A percentile compares a stretch with the other conserved stretches of the same genome.
Conservation (phyloP, 2,329 filamentous ascomycete species). For the Xylariales sp. region DNA sequence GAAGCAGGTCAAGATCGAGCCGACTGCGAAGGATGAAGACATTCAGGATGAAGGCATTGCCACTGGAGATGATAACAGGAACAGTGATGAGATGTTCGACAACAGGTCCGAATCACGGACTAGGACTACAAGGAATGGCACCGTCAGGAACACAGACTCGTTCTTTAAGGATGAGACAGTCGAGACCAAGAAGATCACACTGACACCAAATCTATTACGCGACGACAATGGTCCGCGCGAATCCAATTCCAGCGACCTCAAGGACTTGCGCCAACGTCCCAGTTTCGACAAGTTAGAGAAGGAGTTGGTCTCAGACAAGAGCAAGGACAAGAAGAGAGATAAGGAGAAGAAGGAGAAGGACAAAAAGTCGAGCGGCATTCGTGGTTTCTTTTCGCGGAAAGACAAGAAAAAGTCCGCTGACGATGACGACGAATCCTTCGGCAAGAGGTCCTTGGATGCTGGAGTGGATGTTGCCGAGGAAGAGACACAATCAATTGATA, state of each 20-base stretch:
- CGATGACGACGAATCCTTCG: constrained; percentile 56
- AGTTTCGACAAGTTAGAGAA: constrained; percentile 64
- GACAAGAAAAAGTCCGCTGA: constrained; percentile 54
- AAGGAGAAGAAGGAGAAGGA: constrained; percentile 65
- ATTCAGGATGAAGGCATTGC: constrained; percentile 24
- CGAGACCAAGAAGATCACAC: constrained; percentile 94
- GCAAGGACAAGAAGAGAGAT: constrained; percentile 63
- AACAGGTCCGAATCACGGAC: constrained; percentile 44
- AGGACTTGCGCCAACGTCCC: constrained; percentile 46
- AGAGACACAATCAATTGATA: constrained; percentile 38
- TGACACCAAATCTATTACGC: constrained; percentile 86
- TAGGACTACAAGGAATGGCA: constrained; percentile 74
- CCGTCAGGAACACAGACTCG: constrained; percentile 85
- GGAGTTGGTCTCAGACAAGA: constrained; percentile 40
- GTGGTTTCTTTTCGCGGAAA: constrained; percentile 59
- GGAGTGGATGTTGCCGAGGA: constrained; percentile 34
- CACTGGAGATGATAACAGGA: constrained; percentile 29
- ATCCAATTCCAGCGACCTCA: constrained; percentile 32
- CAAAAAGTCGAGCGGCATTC: constrained; percentile 41
- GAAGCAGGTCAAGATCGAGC: constrained; percentile 35
- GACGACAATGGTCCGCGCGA: constrained; percentile 60
- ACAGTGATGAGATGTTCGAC: constrained; percentile 65
- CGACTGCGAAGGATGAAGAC: constrained; percentile 30
- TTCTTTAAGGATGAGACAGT: constrained; percentile 96
- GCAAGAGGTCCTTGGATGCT: constrained; percentile 59